Conservation (phyloP, 2,329 filamentous ascomycete genomes). For the Ophioceras dolichostomum region DNA sequence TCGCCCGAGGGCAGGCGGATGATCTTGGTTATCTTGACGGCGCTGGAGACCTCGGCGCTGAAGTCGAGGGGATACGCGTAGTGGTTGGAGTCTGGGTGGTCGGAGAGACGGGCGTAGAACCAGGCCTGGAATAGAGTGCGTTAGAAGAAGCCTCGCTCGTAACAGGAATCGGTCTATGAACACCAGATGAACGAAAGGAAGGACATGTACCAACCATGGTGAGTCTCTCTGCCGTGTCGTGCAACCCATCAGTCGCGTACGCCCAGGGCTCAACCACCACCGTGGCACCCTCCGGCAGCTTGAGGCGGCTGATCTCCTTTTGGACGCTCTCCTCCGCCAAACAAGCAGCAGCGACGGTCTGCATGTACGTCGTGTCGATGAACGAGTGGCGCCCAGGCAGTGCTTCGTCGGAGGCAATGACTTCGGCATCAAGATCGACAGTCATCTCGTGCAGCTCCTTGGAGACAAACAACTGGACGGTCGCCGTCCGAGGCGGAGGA, state of each 20-base stretch:
- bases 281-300: slow-evolving; percentile 27
- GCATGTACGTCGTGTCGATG: slow-evolving; percentile 35
- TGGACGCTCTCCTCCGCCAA: slow-evolving; percentile 27
- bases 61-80: slow-evolving; percentile 45
- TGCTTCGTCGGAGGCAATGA: slow-evolving; percentile 16
- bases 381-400: slow-evolving; percentile 30
- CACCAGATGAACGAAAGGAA: background rate
- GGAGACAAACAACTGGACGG: slow-evolving; percentile 22
- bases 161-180: too few species aligned
- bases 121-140: slow-evolving; percentile 13
- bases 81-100: slow-evolving; percentile 37
- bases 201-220: slow-evolving; percentile 27
- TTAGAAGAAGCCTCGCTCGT: too few species aligned
- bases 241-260: slow-evolving; percentile 40
- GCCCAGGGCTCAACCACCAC: slow-evolving; percentile 42
- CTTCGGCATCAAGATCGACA: slow-evolving; percentile 16
- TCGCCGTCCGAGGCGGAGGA: slow-evolving; percentile 18
- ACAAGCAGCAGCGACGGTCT: slow-evolving; percentile 32
- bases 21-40: slow-evolving; percentile 35
- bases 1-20: slow-evolving; percentile 31
- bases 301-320: slow-evolving; percentile 24
- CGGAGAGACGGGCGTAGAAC: slow-evolving; percentile 25
- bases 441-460: slow-evolving; percentile 19
- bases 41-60: slow-evolving; percentile 35
- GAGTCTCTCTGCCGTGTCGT: slow-evolving; percentile 32